phyloP scores from a whole-genome alignment of 2,329 filamentous ascomycete genomes.

The Stagonosporopsis rhizophila region DNA sequence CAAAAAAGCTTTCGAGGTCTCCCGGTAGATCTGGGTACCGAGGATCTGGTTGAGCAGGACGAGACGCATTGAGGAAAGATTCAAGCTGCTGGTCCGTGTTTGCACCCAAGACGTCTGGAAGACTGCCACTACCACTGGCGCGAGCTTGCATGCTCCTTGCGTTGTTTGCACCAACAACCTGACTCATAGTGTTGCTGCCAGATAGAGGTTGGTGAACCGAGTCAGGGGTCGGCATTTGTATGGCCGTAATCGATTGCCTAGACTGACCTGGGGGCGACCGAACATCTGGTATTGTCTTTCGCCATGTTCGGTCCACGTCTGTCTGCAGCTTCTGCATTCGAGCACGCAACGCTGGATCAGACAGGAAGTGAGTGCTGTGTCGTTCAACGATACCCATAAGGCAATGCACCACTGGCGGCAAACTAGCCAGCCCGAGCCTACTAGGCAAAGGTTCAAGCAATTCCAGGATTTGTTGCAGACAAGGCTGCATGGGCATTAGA shows the following conservation, averaged over 20 bases:
- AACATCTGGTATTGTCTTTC: constrained; percentile 1
- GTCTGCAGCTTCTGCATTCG: constrained; percentile 30
- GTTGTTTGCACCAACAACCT: neutral
- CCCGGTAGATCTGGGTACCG: constrained; percentile 48
- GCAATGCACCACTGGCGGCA: constrained; percentile 40
- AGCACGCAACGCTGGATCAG: constrained; percentile 23
- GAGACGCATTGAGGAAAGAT: constrained; percentile 5
- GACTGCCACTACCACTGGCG: constrained; percentile 19
- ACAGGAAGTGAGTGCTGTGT: constrained; percentile 19
- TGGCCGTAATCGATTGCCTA: constrained; percentile 9
- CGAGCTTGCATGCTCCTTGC: constrained; percentile 7
- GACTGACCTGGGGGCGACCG: constrained; percentile 8
- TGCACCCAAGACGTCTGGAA: constrained; percentile 18
- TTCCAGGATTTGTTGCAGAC: constrained; percentile 28
- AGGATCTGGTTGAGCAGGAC: constrained; percentile 23
- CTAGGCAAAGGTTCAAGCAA: constrained; percentile 35
- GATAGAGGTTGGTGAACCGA: constrained; percentile 26
- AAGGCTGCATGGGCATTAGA: constrained; percentile 29
- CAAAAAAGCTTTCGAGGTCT: constrained; percentile 62
- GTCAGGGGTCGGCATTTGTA: constrained; percentile 31
- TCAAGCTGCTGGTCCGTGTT: constrained; percentile 13
- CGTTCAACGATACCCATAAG: constrained; percentile 33
- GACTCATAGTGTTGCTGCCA: constrained; percentile 2
- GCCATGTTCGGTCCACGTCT: constrained; percentile 25
- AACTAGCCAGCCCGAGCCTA: constrained; percentile 29